Conservation (phyloP, 805 yeast genomes). For the Starmera amethionina region DNA sequence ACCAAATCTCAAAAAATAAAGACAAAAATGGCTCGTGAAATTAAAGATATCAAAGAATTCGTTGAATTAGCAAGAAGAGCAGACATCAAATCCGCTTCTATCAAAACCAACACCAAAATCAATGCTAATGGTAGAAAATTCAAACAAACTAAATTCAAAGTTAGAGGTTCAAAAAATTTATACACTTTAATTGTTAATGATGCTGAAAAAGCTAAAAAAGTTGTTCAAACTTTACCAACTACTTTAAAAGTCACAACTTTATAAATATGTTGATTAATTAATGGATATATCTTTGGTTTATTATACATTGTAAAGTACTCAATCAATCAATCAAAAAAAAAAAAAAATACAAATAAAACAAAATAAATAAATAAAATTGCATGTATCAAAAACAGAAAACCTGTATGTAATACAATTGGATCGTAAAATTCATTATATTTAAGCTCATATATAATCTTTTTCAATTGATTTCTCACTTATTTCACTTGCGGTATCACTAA, state of each 20-base stretch:
- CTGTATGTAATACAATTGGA: too few species aligned
- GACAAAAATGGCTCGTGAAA: constrained; percentile 45
- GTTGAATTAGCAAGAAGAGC: constrained; percentile 94
- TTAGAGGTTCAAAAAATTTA: constrained; percentile 89
- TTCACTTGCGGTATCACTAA: too few species aligned
- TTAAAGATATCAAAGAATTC: constrained; percentile 95
- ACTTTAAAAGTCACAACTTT: constrained; percentile 58
- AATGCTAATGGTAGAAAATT: constrained; percentile 73
- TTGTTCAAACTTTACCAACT: constrained; percentile 96
- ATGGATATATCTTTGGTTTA: neutral
- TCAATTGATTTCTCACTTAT: too few species aligned
- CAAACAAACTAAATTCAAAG: constrained; percentile 98
- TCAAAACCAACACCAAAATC: constrained; percentile 84
- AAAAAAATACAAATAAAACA: too few species aligned
- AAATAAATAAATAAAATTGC: too few species aligned
- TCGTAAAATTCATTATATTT: too few species aligned
- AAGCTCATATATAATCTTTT: too few species aligned
- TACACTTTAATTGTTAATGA: constrained; percentile 95
- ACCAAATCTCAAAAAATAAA: constrained; percentile 1
- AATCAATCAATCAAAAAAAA: too few species aligned
- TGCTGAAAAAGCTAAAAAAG: constrained; percentile 94
- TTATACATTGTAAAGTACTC: neutral
- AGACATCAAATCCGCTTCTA: constrained; percentile 87
- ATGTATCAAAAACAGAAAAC: too few species aligned
- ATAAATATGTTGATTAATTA: constrained; percentile 18